These are phyloP conservation scores for Ambrosia trifida DNA, from an alignment of 129 eudicot genomes.

Conservation along the genomic window DNA sequence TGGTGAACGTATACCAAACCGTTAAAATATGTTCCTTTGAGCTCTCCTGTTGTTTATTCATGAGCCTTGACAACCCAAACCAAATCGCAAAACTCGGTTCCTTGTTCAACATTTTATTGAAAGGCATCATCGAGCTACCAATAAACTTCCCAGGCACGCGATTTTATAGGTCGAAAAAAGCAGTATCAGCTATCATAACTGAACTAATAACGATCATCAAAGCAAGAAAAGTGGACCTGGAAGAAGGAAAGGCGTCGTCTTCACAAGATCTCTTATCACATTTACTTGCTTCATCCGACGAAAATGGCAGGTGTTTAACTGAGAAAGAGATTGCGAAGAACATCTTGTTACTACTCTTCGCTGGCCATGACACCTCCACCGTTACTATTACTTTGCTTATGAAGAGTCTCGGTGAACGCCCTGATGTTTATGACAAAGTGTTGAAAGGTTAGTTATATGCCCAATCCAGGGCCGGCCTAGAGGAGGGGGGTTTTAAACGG, in stretches of 20 bases:
- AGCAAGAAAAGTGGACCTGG: slow-evolving; percentile 3
- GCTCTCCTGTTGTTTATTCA: slow-evolving; percentile 15
- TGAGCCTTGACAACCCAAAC: slow-evolving; percentile 23
- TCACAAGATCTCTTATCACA: slow-evolving; percentile 17
- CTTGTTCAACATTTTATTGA: slow-evolving; percentile 3
- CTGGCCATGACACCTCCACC: slow-evolving; percentile 29
- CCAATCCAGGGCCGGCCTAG: too few relatives aligned
- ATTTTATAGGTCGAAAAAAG: not conserved
- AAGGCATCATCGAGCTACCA: slow-evolving; percentile 23
- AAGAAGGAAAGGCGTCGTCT: not conserved
- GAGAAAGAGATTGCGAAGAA: slow-evolving; percentile 19
- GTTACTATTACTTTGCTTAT: slow-evolving; percentile 16
- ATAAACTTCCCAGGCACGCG: slow-evolving; percentile 21
- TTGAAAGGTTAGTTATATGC: slow-evolving; percentile 9
- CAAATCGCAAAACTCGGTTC: slow-evolving; percentile 8
- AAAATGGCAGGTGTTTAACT: not conserved
- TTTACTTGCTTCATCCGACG: slow-evolving; percentile 12
- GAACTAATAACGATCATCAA: not conserved
- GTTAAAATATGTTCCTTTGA: slow-evolving; percentile 7
- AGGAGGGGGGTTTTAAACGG: too few relatives aligned
- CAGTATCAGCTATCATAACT: not conserved
- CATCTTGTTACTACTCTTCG: slow-evolving; percentile 20
- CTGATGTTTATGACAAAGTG: slow-evolving; percentile 24
- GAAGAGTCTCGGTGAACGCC: slow-evolving; percentile 14
- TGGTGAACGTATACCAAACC: slow-evolving; percentile 3